Base-by-base conservation (phyloP, 2,329 filamentous ascomycete species). In the Seiridium cupressi region DNA sequence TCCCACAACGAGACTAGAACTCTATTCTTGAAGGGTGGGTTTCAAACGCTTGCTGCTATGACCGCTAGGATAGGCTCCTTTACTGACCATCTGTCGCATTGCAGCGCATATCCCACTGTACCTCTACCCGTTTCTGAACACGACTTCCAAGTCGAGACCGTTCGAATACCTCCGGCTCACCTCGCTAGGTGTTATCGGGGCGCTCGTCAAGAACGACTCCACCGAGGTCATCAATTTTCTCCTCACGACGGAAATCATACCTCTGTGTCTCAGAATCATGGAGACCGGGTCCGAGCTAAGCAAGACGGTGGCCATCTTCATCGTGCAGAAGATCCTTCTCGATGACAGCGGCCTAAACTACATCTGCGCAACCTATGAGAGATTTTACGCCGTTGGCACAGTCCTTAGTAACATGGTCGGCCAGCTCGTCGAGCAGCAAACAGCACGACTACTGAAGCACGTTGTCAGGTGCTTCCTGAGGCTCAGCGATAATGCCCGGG, bases 271-370 rank as follows among this genome's bases (percentile, higher is more conserved):
- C 49, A 89, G 95, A 62, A 99, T 99, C 72, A 99, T 99, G 95
- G 95, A 99, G 80, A 99, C 95, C 0, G 95, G 95, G 55, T 97
- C 93, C 0, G 95, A 99, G 77, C 84, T 99, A 62, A 97, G 93
- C 82, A 99, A 99, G 82, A 99, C 95, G 0, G 95, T 99, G 11
- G 95, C 95, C 61, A 99, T 99, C 70, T 99, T 99, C 80, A 99
- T 99, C 69, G 95, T 99, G 18, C 95, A 99, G 77, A 99, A 99
- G 83, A 99, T 99, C 34, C 80, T 99, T 57, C 85, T 99, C 3
- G 95, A 99, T 72, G 95, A 99, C 70, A 94, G 96, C 69, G 95
- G 95, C 3, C 84, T 99, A 63, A 95, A 95, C 71, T 99, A 99
- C 76, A 99, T 99, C 61, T 99, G 95, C 77, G 94, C 96, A 65